Evolutionary conservation across 129 eudicot genomes (phyloP).

Genomic region (Gnaphalium uliginosum): DNA sequence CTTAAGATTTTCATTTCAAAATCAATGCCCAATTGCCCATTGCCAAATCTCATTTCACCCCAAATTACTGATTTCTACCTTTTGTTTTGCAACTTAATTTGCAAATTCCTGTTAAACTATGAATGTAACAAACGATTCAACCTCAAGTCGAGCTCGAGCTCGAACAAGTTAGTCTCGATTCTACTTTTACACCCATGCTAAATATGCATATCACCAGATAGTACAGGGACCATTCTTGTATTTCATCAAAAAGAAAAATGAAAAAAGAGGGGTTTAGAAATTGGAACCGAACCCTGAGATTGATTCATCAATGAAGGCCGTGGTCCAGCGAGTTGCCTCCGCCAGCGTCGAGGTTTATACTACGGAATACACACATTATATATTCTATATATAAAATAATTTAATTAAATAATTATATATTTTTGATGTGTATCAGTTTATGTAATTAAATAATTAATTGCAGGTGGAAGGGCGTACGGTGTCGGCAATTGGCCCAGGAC

Average conservation of each 20-base stretch:
- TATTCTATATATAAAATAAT: not conserved
- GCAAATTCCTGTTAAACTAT: no score
- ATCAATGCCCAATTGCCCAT: no score
- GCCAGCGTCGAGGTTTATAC: conserved; percentile 78
- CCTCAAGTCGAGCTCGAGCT: no score
- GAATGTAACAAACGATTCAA: no score
- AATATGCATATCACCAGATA: not conserved
- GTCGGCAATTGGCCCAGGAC: conserved; percentile 86
- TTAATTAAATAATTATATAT: not conserved
- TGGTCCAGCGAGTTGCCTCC: conserved; percentile 86
- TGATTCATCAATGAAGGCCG: conserved; percentile 58
- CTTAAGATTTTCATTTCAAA: no score
- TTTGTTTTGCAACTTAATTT: no score
- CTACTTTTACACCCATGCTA: no score
- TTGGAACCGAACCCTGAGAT: not conserved
- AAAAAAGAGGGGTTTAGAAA: not conserved
- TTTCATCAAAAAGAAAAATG: not conserved
- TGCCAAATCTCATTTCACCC: no score
- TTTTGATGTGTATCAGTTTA: not conserved
- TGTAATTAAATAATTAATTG: conserved; percentile 2
- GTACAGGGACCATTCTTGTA: not conserved
- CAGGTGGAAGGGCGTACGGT: conserved; percentile 89
- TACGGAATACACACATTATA: not conserved
- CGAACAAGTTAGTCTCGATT: no score
- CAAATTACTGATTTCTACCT: no score